Evolutionary conservation across 2,329 filamentous ascomycete species (phyloP).

Genomic region (Calonectria ilicicola): DNA sequence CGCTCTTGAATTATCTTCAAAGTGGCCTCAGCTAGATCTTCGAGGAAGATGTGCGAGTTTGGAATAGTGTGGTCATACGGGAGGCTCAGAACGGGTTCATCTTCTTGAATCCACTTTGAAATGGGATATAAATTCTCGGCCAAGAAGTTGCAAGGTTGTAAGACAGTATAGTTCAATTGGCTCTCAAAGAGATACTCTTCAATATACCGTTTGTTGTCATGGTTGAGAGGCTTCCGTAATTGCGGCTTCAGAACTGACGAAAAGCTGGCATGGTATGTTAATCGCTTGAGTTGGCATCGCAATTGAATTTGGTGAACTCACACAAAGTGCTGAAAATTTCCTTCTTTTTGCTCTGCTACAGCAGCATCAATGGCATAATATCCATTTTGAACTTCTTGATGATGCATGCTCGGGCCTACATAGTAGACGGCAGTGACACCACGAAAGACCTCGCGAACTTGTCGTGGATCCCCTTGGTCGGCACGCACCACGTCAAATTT

Average conservation of each 20-base stretch:
- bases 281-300: neutral
- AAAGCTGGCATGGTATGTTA: neutral
- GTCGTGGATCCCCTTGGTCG: too few species aligned
- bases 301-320: too few species aligned
- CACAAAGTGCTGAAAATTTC: too few species aligned
- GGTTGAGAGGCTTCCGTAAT: neutral
- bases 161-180: neutral
- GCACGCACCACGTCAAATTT: too few species aligned
- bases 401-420: too few species aligned
- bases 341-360: too few species aligned
- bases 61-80: neutral
- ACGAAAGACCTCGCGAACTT: too few species aligned
- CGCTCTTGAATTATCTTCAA: neutral
- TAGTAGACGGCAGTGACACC: too few species aligned
- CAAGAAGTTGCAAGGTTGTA: neutral
- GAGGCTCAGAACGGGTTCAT: neutral
- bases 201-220: neutral
- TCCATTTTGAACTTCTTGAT: too few species aligned
- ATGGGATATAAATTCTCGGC: neutral
- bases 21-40: neutral
- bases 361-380: too few species aligned
- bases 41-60: neutral
- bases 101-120: neutral
- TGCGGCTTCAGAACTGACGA: neutral
- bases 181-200: neutral